Evolutionary conservation across 2,329 filamentous ascomycete genomes (phyloP), one percentile per base, ranked within the genome.

Genomic region (Penicillium sp.): DNA sequence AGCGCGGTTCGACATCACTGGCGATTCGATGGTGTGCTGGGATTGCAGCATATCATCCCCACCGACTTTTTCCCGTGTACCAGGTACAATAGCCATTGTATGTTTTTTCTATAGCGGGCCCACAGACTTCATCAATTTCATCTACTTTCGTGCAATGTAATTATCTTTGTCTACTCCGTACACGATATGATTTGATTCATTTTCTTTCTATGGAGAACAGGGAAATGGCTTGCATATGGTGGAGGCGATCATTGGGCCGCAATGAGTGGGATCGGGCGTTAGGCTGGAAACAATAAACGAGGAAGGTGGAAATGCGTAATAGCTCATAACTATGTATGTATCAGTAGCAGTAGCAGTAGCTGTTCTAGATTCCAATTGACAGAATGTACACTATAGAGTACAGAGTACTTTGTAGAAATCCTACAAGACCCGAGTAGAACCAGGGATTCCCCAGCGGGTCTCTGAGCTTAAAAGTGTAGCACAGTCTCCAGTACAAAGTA

Each of bases 231-330:
- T 23, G 18, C 25, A 15, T 18, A 27, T 38, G 27, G 50, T 46
- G 58, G 57, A 54, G 55, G 55, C 50, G 50, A 54, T 46, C 46
- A 56, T 61, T 58, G 58, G 58, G 58, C 58, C 57, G 57, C 58
- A 58, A 60, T 44, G 31, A 41, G 33, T 31, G 27, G 25, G 33
- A 42, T 58, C 54, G 57, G 55, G 55, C 55, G 49, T 46, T 52
- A 40, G 41, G 32, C 33, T 20, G 32, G 35, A 44, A 39, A 13
- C 15, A 28, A 9, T 9, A 28, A 27, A 27, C 6, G 25, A 7
- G 1, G 33, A 25, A 10, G 6, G 24, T 13, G 2, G 35, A 23
- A 25, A 28, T 28, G 27, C 7, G 27, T 9, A 3, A 23, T 23
- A 23, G 20, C 4, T 4, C 4, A 23, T 23, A 23, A 23, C 20